A percentile compares a stretch with the other conserved stretches of the same genome.
phyloP scores from a whole-genome alignment of 164 flowering plant genomes.

The Aristolochia contorta region DNA sequence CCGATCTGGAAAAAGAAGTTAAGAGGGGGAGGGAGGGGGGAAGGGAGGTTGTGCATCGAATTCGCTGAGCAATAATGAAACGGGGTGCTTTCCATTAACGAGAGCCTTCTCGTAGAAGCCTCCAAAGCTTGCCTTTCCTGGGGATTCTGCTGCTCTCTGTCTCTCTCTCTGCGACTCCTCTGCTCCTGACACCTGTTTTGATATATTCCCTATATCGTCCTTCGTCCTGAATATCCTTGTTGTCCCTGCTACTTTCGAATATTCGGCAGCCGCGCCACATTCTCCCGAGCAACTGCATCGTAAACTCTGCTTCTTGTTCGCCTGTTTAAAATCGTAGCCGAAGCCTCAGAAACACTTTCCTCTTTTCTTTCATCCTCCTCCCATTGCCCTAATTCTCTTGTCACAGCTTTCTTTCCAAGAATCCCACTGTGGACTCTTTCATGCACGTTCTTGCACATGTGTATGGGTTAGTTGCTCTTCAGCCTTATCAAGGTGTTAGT shows the following conservation, averaged over 20 bases:
- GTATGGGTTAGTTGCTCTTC: too few species aligned
- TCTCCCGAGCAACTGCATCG: not conserved
- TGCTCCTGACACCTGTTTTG: not conserved
- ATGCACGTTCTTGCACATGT: too few species aligned
- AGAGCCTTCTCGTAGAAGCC: slow-evolving; percentile 6
- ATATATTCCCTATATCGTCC: slow-evolving; percentile 6
- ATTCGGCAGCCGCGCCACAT: not conserved
- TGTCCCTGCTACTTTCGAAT: slow-evolving; percentile 1
- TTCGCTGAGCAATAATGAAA: slow-evolving; percentile 5
- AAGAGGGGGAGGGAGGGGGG: not conserved
- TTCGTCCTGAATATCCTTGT: slow-evolving; percentile 3
- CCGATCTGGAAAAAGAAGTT: not conserved
- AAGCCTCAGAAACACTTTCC: not conserved
- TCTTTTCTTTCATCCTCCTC: too few species aligned
- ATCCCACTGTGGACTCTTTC: too few species aligned
- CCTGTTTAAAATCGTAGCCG: not conserved
- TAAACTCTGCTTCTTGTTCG: not conserved
- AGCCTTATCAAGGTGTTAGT: too few species aligned
- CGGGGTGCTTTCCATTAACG: not conserved
- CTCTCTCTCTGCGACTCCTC: not conserved
- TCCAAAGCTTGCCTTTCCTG: slow-evolving; percentile 2
- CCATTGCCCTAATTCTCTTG: too few species aligned
- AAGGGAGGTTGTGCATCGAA: slow-evolving; percentile 3
- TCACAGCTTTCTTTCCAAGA: too few species aligned
- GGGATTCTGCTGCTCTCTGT: not conserved